A percentile compares a stretch with the other conserved stretches of the same genome.
These are phyloP conservation scores for Suhomyces panamericanus DNA, from an alignment of 1,139 yeast genomes.

Conservation along the genomic window DNA sequence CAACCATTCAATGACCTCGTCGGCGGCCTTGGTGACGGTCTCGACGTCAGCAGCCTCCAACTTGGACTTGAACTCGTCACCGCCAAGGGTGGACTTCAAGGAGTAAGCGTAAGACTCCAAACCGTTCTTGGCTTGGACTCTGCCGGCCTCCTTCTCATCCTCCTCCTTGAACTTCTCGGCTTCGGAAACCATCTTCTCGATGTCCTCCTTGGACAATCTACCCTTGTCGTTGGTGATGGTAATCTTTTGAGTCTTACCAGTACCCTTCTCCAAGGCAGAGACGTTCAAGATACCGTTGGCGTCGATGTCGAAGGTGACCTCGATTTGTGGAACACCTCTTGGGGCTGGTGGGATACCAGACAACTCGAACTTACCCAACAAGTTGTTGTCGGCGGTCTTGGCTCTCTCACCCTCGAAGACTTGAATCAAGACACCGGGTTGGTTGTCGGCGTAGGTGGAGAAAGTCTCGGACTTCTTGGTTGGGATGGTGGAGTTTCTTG, in stretches of 20 bases:
- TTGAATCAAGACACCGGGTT: constrained; percentile 94
- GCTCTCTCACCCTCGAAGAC: constrained; percentile 98
- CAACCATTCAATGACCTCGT: constrained; percentile 84
- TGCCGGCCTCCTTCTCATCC: constrained; percentile 48
- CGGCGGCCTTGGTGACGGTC: constrained; percentile 79
- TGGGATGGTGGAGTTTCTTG: constrained; percentile 96
- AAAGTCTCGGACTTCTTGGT: constrained; percentile 95
- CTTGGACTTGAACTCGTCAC: constrained; percentile 80
- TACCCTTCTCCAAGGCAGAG: constrained; percentile 92
- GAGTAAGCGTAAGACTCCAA: constrained; percentile 91
- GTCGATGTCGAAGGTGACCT: constrained; percentile 91
- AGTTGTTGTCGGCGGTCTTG: constrained; percentile 90
- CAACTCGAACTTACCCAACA: constrained; percentile 93
- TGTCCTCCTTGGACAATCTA: constrained; percentile 53
- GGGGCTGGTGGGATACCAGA: constrained; percentile 98
- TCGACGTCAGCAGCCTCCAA: constrained; percentile 78
- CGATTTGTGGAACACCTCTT: constrained; percentile 97
- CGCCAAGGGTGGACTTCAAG: constrained; percentile 78
- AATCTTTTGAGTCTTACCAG: constrained; percentile 64
- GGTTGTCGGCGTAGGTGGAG: constrained; percentile 97
- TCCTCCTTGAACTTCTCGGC: constrained; percentile 54
- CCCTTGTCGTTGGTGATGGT: constrained; percentile 54
- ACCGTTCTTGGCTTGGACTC: constrained; percentile 72
- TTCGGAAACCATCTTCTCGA: constrained; percentile 52
- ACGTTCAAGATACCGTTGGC: constrained; percentile 96